Conservation (phyloP, 495 filamentous ascomycete genomes). For the Penicillium silybi region DNA sequence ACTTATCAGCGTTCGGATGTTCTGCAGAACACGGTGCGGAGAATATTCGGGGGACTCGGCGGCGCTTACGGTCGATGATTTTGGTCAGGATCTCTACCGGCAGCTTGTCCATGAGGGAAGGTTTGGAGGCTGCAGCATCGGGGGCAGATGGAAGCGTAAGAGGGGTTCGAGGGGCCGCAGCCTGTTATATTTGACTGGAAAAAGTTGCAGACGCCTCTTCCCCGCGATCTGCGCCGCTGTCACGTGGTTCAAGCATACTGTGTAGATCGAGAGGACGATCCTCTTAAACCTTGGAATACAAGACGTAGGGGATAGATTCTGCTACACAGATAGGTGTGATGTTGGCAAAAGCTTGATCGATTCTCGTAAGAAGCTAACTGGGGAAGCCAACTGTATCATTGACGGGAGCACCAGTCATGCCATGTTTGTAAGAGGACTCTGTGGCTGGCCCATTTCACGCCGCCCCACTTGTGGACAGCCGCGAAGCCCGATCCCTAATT, state of each 20-base stretch:
- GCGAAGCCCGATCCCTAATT: too few relatives aligned
- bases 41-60: constrained; percentile 17
- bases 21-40: constrained; percentile 22
- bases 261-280: neutral
- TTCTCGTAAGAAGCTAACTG: too few relatives aligned
- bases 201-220: constrained; percentile 14
- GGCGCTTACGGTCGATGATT: constrained; percentile 64
- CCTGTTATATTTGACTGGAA: constrained; percentile 9
- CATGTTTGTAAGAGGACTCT: too few relatives aligned
- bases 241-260: constrained; percentile 20
- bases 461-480: too few relatives aligned
- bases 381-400: too few relatives aligned
- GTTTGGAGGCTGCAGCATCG: constrained; percentile 26
- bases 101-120: constrained; percentile 54
- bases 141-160: constrained; percentile 19
- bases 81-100: constrained; percentile 76
- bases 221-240: constrained; percentile 23
- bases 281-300: neutral
- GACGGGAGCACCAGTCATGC: too few relatives aligned
- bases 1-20: constrained; percentile 18
- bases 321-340: too few relatives aligned
- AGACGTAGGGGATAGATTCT: neutral
- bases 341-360: too few relatives aligned
- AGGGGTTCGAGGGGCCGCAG: constrained; percentile 11
- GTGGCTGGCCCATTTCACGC: too few relatives aligned